Percentiles rank a stretch among this genome's conserved stretches.
These are phyloP conservation scores for Metarhizium album DNA, from an alignment of 2,329 filamentous ascomycete species.

Conservation along the genomic window DNA sequence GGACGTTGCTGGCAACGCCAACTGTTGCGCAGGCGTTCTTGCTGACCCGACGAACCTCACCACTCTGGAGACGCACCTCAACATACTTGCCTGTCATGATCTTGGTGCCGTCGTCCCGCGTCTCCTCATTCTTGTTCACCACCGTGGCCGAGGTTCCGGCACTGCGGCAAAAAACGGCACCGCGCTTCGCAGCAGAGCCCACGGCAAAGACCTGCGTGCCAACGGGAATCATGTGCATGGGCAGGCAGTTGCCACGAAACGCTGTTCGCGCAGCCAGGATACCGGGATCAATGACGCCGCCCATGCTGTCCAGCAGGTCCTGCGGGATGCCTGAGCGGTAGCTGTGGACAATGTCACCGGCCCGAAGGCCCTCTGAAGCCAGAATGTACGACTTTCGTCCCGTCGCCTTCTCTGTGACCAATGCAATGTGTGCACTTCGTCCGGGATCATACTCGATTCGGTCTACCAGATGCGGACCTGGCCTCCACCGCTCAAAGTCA, in stretches of 20 bases:
- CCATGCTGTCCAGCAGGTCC: constrained; percentile 83
- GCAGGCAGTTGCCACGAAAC: constrained; percentile 88
- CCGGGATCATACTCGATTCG: constrained; percentile 95
- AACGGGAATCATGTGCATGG: constrained; percentile 88
- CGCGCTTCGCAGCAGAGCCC: constrained; percentile 60
- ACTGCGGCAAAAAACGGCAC: constrained; percentile 86
- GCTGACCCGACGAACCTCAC: constrained; percentile 80
- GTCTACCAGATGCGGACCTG: constrained; percentile 80
- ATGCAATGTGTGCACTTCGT: constrained; percentile 83
- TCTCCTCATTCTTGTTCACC: constrained; percentile 77
- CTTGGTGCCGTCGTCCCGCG: constrained; percentile 45
- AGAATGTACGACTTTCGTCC: constrained; percentile 80
- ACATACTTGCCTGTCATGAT: constrained; percentile 66
- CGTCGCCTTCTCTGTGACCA: constrained; percentile 66
- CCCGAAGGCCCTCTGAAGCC: constrained; percentile 87
- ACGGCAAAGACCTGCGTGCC: constrained; percentile 91
- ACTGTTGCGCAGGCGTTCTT: constrained; percentile 92
- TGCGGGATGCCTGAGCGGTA: constrained; percentile 83
- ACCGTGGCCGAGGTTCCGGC: constrained; percentile 88
- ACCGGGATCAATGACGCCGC: constrained; percentile 85
- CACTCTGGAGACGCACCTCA: constrained; percentile 78
- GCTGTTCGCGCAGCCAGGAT: constrained; percentile 91
- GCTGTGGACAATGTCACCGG: constrained; percentile 85
- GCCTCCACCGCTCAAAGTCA: constrained; percentile 70
- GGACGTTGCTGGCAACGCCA: constrained; percentile 85